Base-by-base conservation (phyloP, 2,329 filamentous ascomycete genomes). In the Bipolaris cookei region DNA sequence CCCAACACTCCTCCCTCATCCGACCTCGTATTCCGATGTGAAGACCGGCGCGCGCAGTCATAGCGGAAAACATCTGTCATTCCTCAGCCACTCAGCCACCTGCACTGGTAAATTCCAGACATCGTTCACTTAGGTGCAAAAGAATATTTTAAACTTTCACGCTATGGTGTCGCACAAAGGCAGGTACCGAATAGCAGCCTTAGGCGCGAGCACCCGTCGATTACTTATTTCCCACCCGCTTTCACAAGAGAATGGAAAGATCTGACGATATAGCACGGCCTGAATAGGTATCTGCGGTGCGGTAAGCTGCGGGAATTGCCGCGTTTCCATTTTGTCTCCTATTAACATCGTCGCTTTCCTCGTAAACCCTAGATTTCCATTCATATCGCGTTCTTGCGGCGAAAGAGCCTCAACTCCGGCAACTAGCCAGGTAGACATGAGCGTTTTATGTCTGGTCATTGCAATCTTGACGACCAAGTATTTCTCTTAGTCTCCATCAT, bases 171-270 rank as follows among this genome's bases (percentile, higher is more conserved):
- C 21, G 37, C 41, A 23, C 53, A 45, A 51, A 32, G 6, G 38
- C 21, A 28, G 25, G 25, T 28, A 28, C 25, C 25, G 25, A 28
- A 28, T 28, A 28, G 25, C 25, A 28, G 25, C 25, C 7, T 28
- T 28, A 28, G 25, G 25, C 25, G 25, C 25, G 34, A 53, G n/a
- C 47, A 58, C 51, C 50, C 51, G 51, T 51, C 57, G 52, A 55
- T 23, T 41, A 55, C 48, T 50, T 28, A 55, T 44, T 50, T 37
- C 25, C 46, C 38, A 41, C 38, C 11, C 38, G 20, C 38, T 21
- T 41, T 41, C 11, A n/a, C 13, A 14, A 23, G 38, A 21, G 20
- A 41, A 13, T 20, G 7, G 38, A 41, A 18, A 21, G 20, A 41
- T 41, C 38, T 14, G 38, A n/a, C 23, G 11, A 23, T 2, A 41